Base-by-base conservation (phyloP, 148 eudicot genomes). In the Nepenthes gracilis region DNA sequence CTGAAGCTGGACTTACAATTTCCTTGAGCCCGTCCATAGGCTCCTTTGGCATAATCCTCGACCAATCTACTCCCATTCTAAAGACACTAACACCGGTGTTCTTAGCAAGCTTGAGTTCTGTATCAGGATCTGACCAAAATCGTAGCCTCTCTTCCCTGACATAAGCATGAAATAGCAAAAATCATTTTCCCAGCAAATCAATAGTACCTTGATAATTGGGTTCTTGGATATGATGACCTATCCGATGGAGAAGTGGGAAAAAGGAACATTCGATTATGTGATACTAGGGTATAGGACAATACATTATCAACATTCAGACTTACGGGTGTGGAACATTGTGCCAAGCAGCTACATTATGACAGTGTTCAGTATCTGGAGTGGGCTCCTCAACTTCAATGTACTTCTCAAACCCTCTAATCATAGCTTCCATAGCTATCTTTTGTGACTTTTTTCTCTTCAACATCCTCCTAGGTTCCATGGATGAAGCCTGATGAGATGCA, bases 121-220 rank as follows among this genome's bases (percentile, higher is more conserved):
- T 78, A 67, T 93, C 99, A 59, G 99, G 99, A 73, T 93, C 99
- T 43, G 97, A 93, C 99, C 99, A 93, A 81, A 93, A 93, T 77
- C 85, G 78, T 67, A 93, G 72, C 75, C 99, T 84, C 84, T 93
- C 99, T 84, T 93, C 83, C 91, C 98, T 92, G 81, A 75, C 76
- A 81, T 40, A 12, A 23, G 67, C 55, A 49, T 62, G 61, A 60
- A 43, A 63, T 51, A 65, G 57, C 33, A 37, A 47, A 64, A 60
- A 57, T 40, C 32, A 57, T 37, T 47, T 71, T 62, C 57, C 53
- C 45, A 48, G 54, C 12, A 32, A 63, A 69, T 43, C 6, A 13
- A 1, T 56, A 57, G 43, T 43, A 43, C 8, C 35, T 9, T 37
- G 36, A 53, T 0, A 43, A 36, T 37, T 15, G 47, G 12, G 7